Evolutionary conservation across 2,329 filamentous ascomycete species (phyloP), one percentile per base, ranked within the genome.

Genomic region (Venturia aucupariae): DNA sequence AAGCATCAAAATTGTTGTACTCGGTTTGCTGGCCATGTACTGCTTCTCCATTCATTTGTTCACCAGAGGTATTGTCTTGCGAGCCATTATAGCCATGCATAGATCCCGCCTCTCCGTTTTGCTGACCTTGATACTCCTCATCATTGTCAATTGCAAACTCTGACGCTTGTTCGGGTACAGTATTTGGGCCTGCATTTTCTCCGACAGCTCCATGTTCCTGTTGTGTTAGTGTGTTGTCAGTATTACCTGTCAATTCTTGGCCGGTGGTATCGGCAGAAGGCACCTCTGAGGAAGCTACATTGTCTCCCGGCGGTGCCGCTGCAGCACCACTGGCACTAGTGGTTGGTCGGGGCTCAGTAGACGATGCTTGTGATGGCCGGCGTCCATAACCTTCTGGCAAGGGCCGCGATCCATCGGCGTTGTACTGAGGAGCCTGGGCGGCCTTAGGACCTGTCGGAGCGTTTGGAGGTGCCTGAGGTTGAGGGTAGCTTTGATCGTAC

Each of bases 401-500:
- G 32, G 59, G 38, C 19, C 51, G 51, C 51, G 51, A 57, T 57
- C 51, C 51, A 57, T 57, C 51, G 27, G 51, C 27, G 51, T 57
- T 57, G 51, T 57, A 57, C 51, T 57, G 51, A 57, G 51, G 30
- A 35, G 11, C 51, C 24, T 42, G 59, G 38, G 59, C 59, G 41
- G 62, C 62, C 62, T 57, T 63, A 17, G 62, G 62, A n/a, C 62
- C 62, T 32, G 46, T 63, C 35, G 62, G 62, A 41, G 62, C 62
- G 35, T 57, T 57, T 39, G 62, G 62, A 54, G 62, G 62, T 15
- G 27, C 61, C 63, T 64, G 64, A 66, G 71, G 71, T 65, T 71
- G 54, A 57, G 32, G 32, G 42, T 30, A 39, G 38, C 72, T 75
- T 60, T 75, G 72, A 65, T 73, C 74, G 69, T 78, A 78, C 72